Evolutionary conservation across 2,329 filamentous ascomycete genomes (phyloP).

Genomic region (Talaromyces sp.): DNA sequence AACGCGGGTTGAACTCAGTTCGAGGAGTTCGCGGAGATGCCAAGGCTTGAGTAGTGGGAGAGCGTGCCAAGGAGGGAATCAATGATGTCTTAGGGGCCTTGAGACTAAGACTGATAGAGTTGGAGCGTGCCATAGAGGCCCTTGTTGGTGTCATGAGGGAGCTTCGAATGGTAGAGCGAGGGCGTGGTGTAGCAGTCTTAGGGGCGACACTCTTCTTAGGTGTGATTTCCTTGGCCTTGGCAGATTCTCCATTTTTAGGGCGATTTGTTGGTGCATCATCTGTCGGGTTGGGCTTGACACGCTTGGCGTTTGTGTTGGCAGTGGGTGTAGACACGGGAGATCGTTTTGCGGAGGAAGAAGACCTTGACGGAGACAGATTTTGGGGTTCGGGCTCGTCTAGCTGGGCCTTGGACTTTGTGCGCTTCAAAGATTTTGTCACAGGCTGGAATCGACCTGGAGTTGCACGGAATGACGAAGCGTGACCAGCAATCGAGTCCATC

Average conservation of each 20-base stretch:
- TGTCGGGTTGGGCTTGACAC: conserved; percentile 65
- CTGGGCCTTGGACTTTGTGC: conserved; percentile 63
- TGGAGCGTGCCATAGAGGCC: conserved; percentile 66
- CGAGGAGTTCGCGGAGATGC: conserved; percentile 47
- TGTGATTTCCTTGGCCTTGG: conserved; percentile 11
- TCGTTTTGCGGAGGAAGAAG: conserved; percentile 31
- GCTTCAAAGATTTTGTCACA: conserved; percentile 50
- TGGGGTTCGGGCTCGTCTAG: conserved; percentile 62
- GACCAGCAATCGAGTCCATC: conserved; percentile 93
- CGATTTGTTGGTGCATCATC: conserved; percentile 72
- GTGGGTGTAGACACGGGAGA: conserved; percentile 37
- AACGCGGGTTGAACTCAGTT: conserved; percentile 51
- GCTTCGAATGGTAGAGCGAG: conserved; percentile 52
- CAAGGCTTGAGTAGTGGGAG: conserved; percentile 57
- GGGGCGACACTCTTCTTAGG: conserved; percentile 18
- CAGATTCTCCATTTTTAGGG: conserved; percentile 11
- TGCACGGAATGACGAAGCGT: conserved; percentile 72
- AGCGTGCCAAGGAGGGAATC: conserved; percentile 55
- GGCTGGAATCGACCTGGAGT: conserved; percentile 47
- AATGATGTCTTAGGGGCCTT: conserved; percentile 59
- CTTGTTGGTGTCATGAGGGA: conserved; percentile 78
- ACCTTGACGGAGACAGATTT: conserved; percentile 41
- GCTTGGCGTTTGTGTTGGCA: conserved; percentile 65
- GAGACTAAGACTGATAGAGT: conserved; percentile 43
- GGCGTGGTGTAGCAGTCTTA: conserved; percentile 26